These are phyloP conservation scores for Aspergillus brasiliensis DNA, from an alignment of 2,329 filamentous ascomycete species.

Conservation along the genomic window DNA sequence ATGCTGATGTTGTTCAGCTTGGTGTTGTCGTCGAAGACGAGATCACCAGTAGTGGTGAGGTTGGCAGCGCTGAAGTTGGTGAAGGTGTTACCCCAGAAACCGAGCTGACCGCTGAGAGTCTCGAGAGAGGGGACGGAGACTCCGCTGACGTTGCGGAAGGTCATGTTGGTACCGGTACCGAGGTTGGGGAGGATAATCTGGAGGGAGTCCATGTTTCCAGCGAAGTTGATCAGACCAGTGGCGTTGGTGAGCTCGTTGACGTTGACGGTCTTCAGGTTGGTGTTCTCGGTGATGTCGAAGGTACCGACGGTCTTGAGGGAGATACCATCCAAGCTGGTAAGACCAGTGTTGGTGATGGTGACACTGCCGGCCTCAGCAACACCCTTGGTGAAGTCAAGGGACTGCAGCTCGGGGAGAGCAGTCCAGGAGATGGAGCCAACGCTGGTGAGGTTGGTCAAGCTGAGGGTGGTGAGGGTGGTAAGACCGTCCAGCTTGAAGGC, in stretches of 20 bases:
- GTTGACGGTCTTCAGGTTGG: conserved; percentile 71
- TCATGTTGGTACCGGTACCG: conserved; percentile 75
- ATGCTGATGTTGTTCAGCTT: conserved; percentile 73
- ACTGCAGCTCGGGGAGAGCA: conserved; percentile 67
- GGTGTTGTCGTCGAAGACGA: conserved; percentile 61
- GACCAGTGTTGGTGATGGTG: conserved; percentile 80
- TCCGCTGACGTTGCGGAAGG: conserved; percentile 75
- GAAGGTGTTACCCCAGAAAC: conserved; percentile 75
- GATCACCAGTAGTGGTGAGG: conserved; percentile 51
- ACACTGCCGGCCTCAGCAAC: conserved; percentile 70
- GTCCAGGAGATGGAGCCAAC: conserved; percentile 71
- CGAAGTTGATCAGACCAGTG: conserved; percentile 69
- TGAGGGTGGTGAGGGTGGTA: conserved; percentile 68
- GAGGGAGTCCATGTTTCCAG: conserved; percentile 76
- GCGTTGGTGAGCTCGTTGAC: conserved; percentile 76
- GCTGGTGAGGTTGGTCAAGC: conserved; percentile 64
- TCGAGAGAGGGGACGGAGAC: conserved; percentile 73
- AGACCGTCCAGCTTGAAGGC: conserved; percentile 70
- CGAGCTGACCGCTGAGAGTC: conserved; percentile 74
- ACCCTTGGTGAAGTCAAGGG: conserved; percentile 62
- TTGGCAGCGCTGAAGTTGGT: conserved; percentile 48
- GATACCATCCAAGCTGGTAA: conserved; percentile 77
- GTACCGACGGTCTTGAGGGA: conserved; percentile 71
- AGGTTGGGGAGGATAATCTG: conserved; percentile 77
- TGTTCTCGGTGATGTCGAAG: conserved; percentile 90